These are phyloP conservation scores for Yamadazyma atmosphaerica DNA, from an alignment of 1,139 yeast species.

Conservation along the genomic window DNA sequence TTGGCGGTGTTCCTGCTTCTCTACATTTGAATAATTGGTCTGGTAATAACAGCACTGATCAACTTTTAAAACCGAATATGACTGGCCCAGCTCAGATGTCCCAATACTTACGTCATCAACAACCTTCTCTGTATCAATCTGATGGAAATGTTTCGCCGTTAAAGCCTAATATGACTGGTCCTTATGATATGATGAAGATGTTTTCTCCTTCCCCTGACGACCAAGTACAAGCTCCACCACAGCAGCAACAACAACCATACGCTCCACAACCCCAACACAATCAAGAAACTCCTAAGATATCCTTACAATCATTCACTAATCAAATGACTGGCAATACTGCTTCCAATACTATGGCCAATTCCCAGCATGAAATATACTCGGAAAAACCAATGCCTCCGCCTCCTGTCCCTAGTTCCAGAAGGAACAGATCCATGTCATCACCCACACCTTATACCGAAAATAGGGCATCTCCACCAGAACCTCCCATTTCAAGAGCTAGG, in stretches of 20 bases:
- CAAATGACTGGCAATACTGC: slow-evolving; percentile 48
- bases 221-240: slow-evolving; percentile 4
- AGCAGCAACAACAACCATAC: neutral
- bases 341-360: slow-evolving; percentile 38
- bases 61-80: slow-evolving; percentile 48
- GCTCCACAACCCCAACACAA: slow-evolving; percentile 1
- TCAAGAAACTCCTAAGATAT: slow-evolving; percentile 25
- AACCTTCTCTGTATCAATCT: neutral
- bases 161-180: slow-evolving; percentile 35
- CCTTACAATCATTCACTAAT: slow-evolving; percentile 43
- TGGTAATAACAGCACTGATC: slow-evolving; percentile 53
- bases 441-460: slow-evolving; percentile 33
- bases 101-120: slow-evolving; percentile 16
- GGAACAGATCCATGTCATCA: slow-evolving; percentile 44
- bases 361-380: slow-evolving; percentile 24
- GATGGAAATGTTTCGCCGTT: slow-evolving; percentile 15
- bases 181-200: slow-evolving; percentile 19
- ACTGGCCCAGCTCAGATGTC: slow-evolving; percentile 58
- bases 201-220: slow-evolving; percentile 12
- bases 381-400: slow-evolving; percentile 39
- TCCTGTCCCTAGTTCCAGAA: slow-evolving; percentile 36
- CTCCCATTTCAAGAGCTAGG: slow-evolving; percentile 36
- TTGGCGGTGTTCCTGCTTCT: slow-evolving; percentile 56
- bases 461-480: slow-evolving; percentile 24
- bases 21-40: slow-evolving; percentile 33